These are phyloP conservation scores for Blastocystis sp. DNA, from an alignment of 352 stramenopile species.

Conservation along the genomic window DNA sequence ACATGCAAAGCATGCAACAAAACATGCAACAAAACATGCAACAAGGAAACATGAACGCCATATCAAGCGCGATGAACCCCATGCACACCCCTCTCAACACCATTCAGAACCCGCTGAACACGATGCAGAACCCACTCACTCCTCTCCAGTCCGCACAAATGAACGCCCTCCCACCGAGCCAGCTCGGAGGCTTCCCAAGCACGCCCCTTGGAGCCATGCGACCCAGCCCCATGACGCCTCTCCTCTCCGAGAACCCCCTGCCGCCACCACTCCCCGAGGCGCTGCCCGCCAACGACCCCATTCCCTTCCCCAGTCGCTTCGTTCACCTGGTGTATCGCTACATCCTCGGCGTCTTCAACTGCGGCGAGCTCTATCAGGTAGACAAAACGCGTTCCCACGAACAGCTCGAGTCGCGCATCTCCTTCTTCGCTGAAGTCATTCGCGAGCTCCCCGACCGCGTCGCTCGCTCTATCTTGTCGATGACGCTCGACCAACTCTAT, in stretches of 20 bases:
- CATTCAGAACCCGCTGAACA: too few species aligned
- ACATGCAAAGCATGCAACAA: too few species aligned
- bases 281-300: neutral
- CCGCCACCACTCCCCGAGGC: neutral
- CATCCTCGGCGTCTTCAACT: conserved; percentile 11
- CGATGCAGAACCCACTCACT: too few species aligned
- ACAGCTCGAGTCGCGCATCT: neutral
- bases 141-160: too few species aligned
- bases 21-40: too few species aligned
- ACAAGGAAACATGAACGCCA: too few species aligned
- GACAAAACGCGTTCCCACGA: neutral
- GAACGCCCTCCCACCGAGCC: too few species aligned
- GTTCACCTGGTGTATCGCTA: conserved; percentile 23
- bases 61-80: neutral
- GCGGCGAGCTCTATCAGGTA: conserved; percentile 4
- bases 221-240: too few species aligned
- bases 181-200: too few species aligned
- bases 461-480: neutral
- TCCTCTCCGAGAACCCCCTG: neutral
- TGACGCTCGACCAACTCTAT: neutral
- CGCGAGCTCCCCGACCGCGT: neutral
- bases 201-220: too few species aligned
- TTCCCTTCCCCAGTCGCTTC: conserved; percentile 4
- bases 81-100: neutral
- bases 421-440: conserved; percentile 3